Percentiles rank a stretch among this genome's conserved stretches.
Conservation (phyloP, 306 rosid species). For the Dryas drummondii region DNA sequence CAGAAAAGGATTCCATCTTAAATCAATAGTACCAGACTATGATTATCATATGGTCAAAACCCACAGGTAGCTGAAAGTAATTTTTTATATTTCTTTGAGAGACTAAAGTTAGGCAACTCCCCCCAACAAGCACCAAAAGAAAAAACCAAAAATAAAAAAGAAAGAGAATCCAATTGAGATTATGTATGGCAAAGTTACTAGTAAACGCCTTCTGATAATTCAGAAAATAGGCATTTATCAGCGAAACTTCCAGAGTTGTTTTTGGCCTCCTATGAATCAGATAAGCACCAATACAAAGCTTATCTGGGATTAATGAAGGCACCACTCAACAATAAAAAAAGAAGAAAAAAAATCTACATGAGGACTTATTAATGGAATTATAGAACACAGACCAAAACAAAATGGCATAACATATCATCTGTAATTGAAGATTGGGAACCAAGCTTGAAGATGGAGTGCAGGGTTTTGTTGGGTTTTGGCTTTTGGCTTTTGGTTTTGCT, state of each 20-base stretch:
- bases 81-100: background rate
- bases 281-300: conserved; percentile 55
- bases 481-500: background rate
- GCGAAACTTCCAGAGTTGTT: conserved; percentile 61
- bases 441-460: background rate
- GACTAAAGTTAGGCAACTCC: background rate
- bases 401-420: no score
- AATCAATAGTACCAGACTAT: no score
- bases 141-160: background rate
- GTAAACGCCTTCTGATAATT: conserved; percentile 46
- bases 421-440: background rate
- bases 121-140: background rate
- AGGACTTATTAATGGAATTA: no score
- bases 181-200: conserved; percentile 64
- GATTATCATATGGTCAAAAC: no score
- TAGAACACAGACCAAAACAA: no score
- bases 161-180: background rate
- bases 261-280: conserved; percentile 84
- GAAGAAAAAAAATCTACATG: no score
- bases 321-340: background rate
- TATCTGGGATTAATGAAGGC: conserved; percentile 89
- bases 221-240: conserved; percentile 53
- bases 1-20: no score
- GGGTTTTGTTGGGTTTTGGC: no score
- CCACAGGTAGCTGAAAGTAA: no score